Percentiles rank a stretch among this genome's conserved stretches.
phyloP scores from a whole-genome alignment of 2,329 filamentous ascomycete species.

The Aaosphaeria pasadenensis region DNA sequence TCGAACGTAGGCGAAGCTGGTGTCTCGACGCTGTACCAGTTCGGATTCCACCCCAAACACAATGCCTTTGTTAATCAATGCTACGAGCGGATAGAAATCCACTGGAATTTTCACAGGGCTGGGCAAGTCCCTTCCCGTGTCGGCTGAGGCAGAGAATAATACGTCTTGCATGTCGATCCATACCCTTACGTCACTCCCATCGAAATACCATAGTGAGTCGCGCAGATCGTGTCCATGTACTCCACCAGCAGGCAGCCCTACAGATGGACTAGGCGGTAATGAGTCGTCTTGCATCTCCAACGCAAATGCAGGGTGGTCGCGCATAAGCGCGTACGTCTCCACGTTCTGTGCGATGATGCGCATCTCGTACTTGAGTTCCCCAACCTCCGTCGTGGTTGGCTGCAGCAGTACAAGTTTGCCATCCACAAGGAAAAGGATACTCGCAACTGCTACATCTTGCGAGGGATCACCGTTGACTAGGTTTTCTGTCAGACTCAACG shows the following conservation, averaged over 20 bases:
- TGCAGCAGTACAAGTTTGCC: conserved; percentile 92
- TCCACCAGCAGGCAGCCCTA: conserved; percentile 43
- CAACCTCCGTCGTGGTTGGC: conserved; percentile 76
- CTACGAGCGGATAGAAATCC: conserved; percentile 94
- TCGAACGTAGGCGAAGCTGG: conserved; percentile 85
- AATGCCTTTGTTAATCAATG: conserved; percentile 84
- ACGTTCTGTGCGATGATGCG: conserved; percentile 93
- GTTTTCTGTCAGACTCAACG: conserved; percentile 12
- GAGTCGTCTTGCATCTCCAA: conserved; percentile 49
- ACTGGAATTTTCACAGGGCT: conserved; percentile 72
- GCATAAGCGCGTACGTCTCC: conserved; percentile 90
- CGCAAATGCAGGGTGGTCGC: conserved; percentile 66
- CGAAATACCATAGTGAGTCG: conserved; percentile 93
- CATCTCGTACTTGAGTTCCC: conserved; percentile 96
- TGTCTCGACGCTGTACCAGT: conserved; percentile 85
- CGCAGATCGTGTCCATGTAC: conserved; percentile 59
- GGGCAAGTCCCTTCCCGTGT: conserved; percentile 67
- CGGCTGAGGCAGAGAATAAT: conserved; percentile 65
- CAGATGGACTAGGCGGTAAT: conserved; percentile 49
- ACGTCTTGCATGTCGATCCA: conserved; percentile 90
- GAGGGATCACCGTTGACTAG: conserved; percentile 83
- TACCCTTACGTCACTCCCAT: conserved; percentile 77
- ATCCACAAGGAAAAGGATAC: conserved; percentile 93
- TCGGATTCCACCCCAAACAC: conserved; percentile 89
- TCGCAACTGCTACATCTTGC: conserved; percentile 89